phyloP scores from a whole-genome alignment of 345 rosid genomes.

The Syzygium jambos region DNA sequence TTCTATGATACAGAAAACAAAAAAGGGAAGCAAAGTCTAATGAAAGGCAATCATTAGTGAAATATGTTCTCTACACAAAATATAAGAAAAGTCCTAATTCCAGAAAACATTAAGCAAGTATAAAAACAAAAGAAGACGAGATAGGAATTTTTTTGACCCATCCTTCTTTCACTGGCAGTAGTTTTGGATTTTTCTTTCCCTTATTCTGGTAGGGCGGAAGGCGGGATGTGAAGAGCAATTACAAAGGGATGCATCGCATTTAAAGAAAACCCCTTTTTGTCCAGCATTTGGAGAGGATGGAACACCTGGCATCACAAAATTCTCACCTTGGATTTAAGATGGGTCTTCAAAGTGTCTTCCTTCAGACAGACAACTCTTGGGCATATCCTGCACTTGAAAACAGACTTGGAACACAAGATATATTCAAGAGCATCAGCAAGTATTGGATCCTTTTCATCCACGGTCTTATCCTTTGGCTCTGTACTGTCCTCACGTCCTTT shows the following conservation, averaged over 20 bases:
- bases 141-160: neutral
- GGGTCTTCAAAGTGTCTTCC: conserved; percentile 56
- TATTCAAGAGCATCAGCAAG: conserved; percentile 46
- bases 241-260: neutral
- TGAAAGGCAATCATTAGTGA: neutral
- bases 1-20: neutral
- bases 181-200: neutral
- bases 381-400: conserved; percentile 79
- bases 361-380: conserved; percentile 63
- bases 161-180: neutral
- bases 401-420: conserved; percentile 58
- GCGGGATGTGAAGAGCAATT: neutral
- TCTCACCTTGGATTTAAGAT: conserved; percentile 74
- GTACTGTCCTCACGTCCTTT: neutral
- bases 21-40: neutral
- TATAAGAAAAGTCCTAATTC: neutral
- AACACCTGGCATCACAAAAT: neutral
- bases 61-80: neutral
- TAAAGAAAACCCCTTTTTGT: neutral
- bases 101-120: neutral
- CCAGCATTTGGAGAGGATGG: neutral
- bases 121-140: neutral
- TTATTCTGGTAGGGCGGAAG: neutral
- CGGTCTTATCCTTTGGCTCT: conserved; percentile 3
- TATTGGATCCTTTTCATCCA: conserved; percentile 13